Evolutionary conservation across 331 rosid genomes (phyloP), one percentile per base, ranked within the genome.

Genomic region (Acacia concinna): DNA sequence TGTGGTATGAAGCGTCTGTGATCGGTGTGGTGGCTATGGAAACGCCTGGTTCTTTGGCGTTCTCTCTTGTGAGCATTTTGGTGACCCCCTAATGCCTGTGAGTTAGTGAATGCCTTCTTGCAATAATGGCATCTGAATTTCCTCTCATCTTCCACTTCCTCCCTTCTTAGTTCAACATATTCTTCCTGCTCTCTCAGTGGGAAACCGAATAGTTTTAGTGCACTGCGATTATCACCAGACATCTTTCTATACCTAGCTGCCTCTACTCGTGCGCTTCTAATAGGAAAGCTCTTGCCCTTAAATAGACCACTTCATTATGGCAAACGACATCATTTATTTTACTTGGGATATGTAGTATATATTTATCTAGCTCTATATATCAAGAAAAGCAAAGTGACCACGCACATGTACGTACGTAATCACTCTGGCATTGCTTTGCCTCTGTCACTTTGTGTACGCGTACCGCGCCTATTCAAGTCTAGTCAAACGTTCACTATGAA

Each of bases 61-160:
- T 92, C 97, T 74, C 89, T 82, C 87, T 92, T 92, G 84, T 92
- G 97, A 5, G 97, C 97, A 44, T 92, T 90, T 69, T 92, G 97
- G 72, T 92, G 97, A 51, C 97, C 97, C 1, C 97, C 94, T 17
- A 92, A 82, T 0, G 97, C 97, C 46, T 92, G 97, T 0, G 94
- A 88, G 74, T 90, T 92, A 3, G 78, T 80, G 37, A 90, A 92
- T 3, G 73, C 91, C 31, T 91, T 77, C 41, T 66, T 81, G 80
- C 97, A 92, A 64, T 86, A 90, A 25, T 90, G 91, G 79, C 97
- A 92, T 71, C 80, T 75, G 90, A 86, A 92, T 68, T 81, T 90
- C 40, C 87, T 79, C 4, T 86, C 82, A 31, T 66, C 90, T 14
- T 46, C 80, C 11, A 64, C 2, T 28, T 71, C 74, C 15, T 60